phyloP scores from a whole-genome alignment of 1,284 basidiomycete species.

The Porogramme epimiltina region DNA sequence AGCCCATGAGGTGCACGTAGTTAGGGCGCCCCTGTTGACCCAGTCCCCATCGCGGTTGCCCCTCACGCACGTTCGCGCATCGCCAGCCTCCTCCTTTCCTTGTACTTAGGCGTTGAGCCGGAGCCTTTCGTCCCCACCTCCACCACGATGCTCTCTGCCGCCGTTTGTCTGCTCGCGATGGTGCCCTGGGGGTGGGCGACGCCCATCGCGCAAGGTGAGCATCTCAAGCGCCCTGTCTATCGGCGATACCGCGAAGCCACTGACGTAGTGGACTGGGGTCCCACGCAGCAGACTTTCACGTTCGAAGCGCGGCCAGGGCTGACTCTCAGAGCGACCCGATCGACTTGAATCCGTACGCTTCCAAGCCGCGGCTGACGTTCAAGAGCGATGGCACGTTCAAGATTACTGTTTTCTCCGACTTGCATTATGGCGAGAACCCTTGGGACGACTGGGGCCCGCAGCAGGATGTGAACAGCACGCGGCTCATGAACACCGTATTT shows the following conservation, averaged over 20 bases:
- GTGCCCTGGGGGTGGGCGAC: background rate
- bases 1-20: background rate
- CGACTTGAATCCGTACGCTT: slow-evolving; percentile 28
- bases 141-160: background rate
- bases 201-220: slow-evolving; percentile 10
- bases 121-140: no score
- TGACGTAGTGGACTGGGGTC: background rate
- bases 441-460: slow-evolving; percentile 66
- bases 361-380: slow-evolving; percentile 32
- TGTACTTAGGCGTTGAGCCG: no score
- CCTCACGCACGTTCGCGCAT: slow-evolving; percentile 6
- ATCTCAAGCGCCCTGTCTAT: background rate
- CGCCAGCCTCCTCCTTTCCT: no score
- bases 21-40: background rate
- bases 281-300: background rate
- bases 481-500: slow-evolving; percentile 56
- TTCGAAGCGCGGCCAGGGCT: background rate
- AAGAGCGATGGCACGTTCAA: slow-evolving; percentile 58
- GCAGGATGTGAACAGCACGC: slow-evolving; percentile 59
- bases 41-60: background rate
- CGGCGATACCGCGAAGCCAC: background rate
- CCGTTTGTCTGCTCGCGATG: background rate
- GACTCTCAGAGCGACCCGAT: slow-evolving; percentile 1
- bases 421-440: slow-evolving; percentile 71
- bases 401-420: slow-evolving; percentile 66